Evolutionary conservation across 2,329 filamentous ascomycete genomes (phyloP).

Genomic region (Coniochaeta hoffmannii): DNA sequence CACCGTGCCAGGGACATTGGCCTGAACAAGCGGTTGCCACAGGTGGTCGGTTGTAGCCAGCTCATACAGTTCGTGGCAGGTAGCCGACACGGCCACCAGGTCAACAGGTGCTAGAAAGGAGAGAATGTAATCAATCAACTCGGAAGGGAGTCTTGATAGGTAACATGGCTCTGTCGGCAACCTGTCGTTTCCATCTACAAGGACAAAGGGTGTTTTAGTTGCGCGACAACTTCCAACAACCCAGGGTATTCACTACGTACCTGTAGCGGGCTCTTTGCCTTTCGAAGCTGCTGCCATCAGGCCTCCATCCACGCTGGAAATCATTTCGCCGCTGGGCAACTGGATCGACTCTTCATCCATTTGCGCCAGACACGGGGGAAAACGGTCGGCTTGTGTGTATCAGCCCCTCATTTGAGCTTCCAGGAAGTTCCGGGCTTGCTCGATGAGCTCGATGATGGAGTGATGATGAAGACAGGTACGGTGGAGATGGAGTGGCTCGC

Average conservation of each 20-base stretch:
- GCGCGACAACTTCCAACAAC: not conserved
- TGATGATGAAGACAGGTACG: too few relatives aligned
- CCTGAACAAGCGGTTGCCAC: slow-evolving; percentile 65
- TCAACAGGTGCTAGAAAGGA: slow-evolving; percentile 57
- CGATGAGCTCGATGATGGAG: too few relatives aligned
- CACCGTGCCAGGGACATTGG: slow-evolving; percentile 50
- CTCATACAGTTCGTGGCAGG: slow-evolving; percentile 52
- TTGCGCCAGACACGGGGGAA: too few relatives aligned
- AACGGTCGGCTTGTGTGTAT: too few relatives aligned
- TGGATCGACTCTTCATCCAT: too few relatives aligned
- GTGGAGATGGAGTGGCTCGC: too few relatives aligned
- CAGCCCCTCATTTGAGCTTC: too few relatives aligned
- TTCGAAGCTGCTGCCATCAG: slow-evolving; percentile 4
- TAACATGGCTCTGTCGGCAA: slow-evolving; percentile 8
- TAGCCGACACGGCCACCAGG: slow-evolving; percentile 50
- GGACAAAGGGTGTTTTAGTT: not conserved
- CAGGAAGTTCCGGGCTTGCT: too few relatives aligned
- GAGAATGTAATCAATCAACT: slow-evolving; percentile 69
- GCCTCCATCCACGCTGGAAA: too few relatives aligned
- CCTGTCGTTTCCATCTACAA: not conserved
- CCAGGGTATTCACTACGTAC: not conserved
- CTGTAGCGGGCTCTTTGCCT: not conserved
- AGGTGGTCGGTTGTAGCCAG: slow-evolving; percentile 59
- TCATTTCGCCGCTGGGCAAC: too few relatives aligned
- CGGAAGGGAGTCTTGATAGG: slow-evolving; percentile 58